phyloP scores from a whole-genome alignment of 441 rosid genomes.

The Populus hybrid region DNA sequence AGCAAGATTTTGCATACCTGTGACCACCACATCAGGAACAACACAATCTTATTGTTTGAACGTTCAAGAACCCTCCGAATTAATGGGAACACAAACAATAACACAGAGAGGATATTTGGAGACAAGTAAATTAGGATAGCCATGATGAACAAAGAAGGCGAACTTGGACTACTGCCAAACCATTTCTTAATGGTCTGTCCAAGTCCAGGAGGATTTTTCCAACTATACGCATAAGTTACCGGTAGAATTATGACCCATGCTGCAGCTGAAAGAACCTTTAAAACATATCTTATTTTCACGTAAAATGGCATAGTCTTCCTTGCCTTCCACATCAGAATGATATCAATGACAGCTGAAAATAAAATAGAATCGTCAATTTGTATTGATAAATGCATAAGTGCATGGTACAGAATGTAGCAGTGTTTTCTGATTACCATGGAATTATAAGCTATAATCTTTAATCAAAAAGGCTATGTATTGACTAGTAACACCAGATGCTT shows the following conservation, averaged over 20 bases:
- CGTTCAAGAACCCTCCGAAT: constrained; percentile 95
- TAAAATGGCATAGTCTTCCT: constrained; percentile 80
- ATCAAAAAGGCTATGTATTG: not conserved
- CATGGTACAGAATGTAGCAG: not conserved
- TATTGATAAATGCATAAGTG: constrained; percentile 4
- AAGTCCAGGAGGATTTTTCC: constrained; percentile 88
- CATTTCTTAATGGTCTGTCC: constrained; percentile 89
- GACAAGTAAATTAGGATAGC: constrained; percentile 86
- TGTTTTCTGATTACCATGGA: not conserved
- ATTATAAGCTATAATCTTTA: not conserved
- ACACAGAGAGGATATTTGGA: constrained; percentile 87
- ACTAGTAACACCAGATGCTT: not conserved
- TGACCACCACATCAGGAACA: constrained; percentile 99
- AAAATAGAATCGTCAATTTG: constrained; percentile 23
- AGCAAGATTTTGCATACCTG: constrained; percentile 51
- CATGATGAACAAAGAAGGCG: constrained; percentile 79
- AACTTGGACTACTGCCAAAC: constrained; percentile 79
- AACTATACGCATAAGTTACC: constrained; percentile 86
- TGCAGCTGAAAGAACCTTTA: constrained; percentile 92
- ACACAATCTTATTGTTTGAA: constrained; percentile 77
- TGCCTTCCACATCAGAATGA: constrained; percentile 92
- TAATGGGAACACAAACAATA: constrained; percentile 84
- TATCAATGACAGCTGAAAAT: constrained; percentile 80
- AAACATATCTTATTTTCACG: constrained; percentile 94
- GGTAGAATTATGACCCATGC: constrained; percentile 95